Conservation (phyloP, 2,329 filamentous ascomycete species). For the Metarhizium sp. region DNA sequence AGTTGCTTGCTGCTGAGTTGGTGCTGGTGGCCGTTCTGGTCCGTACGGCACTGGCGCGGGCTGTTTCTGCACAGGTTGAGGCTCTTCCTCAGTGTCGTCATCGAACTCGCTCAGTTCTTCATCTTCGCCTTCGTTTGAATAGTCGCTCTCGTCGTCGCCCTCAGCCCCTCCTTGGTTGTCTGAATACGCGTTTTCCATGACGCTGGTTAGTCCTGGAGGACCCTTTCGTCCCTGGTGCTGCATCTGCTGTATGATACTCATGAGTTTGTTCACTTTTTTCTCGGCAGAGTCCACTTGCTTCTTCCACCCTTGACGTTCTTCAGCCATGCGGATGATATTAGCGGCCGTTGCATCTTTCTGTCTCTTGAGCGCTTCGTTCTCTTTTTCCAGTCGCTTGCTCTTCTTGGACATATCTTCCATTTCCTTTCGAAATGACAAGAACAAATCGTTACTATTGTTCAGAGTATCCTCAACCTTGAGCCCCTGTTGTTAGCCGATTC, state of each 20-base stretch:
- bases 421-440: conserved; percentile 93
- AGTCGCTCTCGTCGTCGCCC: conserved; percentile 49
- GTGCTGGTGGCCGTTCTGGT: conserved; percentile 37
- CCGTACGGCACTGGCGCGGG: conserved; percentile 33
- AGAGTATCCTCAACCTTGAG: conserved; percentile 90
- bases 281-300: conserved; percentile 46
- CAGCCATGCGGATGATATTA: conserved; percentile 95
- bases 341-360: conserved; percentile 91
- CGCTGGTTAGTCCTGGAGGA: conserved; percentile 52
- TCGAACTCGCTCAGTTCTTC: conserved; percentile 57
- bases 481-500: background rate
- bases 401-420: conserved; percentile 99
- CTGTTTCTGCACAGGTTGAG: conserved; percentile 23
- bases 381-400: conserved; percentile 92
- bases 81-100: conserved; percentile 47
- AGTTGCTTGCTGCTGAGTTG: conserved; percentile 10
- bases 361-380: conserved; percentile 82
- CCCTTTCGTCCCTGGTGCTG: conserved; percentile 83
- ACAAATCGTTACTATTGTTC: conserved; percentile 96
- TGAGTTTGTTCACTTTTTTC: conserved; percentile 84
- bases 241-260: conserved; percentile 92
- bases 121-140: conserved; percentile 52
- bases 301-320: conserved; percentile 78
- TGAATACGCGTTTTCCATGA: conserved; percentile 51
- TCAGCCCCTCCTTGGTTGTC: conserved; percentile 39